phyloP scores from a whole-genome alignment of 2,329 filamentous ascomycete genomes.

The Biscogniauxia marginata region DNA sequence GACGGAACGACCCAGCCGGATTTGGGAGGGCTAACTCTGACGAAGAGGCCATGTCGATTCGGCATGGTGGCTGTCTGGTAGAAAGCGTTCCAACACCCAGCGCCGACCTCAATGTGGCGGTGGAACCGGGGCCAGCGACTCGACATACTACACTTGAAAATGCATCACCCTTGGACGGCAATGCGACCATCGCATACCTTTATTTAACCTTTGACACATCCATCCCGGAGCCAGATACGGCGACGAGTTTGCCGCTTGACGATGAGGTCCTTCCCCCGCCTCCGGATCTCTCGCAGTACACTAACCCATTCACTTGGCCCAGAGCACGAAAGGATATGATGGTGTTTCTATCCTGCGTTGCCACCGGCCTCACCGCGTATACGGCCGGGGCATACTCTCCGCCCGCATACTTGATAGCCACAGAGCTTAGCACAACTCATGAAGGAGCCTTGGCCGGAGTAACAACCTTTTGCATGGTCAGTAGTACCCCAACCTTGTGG shows the following conservation, averaged over 20 bases:
- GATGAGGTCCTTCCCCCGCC: conserved; percentile 47
- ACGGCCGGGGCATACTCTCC: conserved; percentile 79
- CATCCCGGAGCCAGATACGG: conserved; percentile 46
- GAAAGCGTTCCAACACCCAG: neutral
- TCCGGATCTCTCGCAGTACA: conserved; percentile 66
- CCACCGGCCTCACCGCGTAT: conserved; percentile 77
- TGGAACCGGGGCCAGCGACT: neutral
- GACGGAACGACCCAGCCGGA: neutral
- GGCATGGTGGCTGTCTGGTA: neutral
- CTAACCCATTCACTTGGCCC: conserved; percentile 74
- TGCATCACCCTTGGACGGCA: neutral
- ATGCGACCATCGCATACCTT: conserved; percentile 46
- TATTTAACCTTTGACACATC: conserved; percentile 63
- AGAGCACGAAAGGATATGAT: conserved; percentile 65
- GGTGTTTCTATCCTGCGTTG: conserved; percentile 71
- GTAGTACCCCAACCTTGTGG: neutral
- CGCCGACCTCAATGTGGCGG: neutral
- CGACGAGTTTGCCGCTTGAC: conserved; percentile 6
- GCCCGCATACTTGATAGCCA: conserved; percentile 61
- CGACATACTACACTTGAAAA: neutral
- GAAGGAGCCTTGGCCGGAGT: conserved; percentile 73
- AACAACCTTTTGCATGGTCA: conserved; percentile 67
- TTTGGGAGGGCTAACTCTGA: neutral
- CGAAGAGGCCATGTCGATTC: neutral
- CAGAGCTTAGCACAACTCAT: conserved; percentile 62